Evolutionary conservation across 192 early-diverging fungal species (phyloP).

Genomic region (Coemansia sp.): DNA sequence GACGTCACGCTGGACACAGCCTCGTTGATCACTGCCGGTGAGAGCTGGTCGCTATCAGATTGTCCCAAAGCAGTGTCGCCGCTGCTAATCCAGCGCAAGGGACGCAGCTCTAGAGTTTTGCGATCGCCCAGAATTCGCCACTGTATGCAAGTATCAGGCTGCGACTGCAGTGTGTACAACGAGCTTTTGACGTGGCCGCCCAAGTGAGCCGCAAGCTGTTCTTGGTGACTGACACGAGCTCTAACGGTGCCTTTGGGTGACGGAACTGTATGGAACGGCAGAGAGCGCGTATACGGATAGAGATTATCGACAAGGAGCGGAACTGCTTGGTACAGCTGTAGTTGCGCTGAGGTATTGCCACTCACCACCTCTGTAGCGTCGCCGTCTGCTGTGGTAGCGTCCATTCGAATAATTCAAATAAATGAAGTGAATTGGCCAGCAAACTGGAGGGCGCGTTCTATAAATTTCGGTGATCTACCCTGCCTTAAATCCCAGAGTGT

Average conservation of each 20-base stretch:
- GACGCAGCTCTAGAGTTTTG: slow-evolving; percentile 43
- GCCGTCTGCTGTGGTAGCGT: slow-evolving; percentile 1
- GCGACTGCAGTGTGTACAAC: slow-evolving; percentile 43
- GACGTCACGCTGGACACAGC: slow-evolving; percentile 18
- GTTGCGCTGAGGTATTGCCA: slow-evolving; percentile 18
- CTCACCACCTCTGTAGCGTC: background rate
- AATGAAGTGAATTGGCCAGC: background rate
- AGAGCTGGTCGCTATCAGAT: background rate
- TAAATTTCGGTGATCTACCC: background rate
- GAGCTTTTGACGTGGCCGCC: slow-evolving; percentile 24
- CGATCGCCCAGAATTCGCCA: slow-evolving; percentile 52
- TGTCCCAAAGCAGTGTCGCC: background rate
- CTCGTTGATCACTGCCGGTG: slow-evolving; percentile 11
- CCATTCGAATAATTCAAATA: slow-evolving; percentile 1
- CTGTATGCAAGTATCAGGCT: slow-evolving; percentile 49
- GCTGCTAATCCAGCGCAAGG: slow-evolving; percentile 41
- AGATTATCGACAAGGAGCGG: slow-evolving; percentile 49
- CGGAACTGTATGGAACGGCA: slow-evolving; percentile 39
- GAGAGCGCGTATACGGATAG: slow-evolving; percentile 33
- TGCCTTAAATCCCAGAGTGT: background rate
- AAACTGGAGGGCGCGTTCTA: background rate
- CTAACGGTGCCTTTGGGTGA: slow-evolving; percentile 15
- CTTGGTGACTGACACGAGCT: slow-evolving; percentile 9
- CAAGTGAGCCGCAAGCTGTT: slow-evolving; percentile 39
- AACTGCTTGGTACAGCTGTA: slow-evolving; percentile 43